Evolutionary conservation across 2,329 filamentous ascomycete genomes (phyloP), one percentile per base, ranked within the genome.

Genomic region (Monosporascus ibericus): DNA sequence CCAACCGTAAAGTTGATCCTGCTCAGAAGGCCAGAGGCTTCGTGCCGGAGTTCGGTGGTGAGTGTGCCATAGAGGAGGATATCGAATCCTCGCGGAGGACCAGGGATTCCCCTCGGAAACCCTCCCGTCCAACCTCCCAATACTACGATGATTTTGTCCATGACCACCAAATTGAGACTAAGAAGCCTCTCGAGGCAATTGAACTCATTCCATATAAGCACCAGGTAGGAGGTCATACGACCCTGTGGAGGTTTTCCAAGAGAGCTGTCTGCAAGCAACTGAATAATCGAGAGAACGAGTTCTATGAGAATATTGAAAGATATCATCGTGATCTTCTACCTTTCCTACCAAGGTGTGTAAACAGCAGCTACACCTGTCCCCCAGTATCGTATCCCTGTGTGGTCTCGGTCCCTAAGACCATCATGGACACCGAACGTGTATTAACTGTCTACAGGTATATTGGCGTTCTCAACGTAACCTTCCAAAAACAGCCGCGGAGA

Each of bases 221-320:
- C 71, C 94, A 99, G 71, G 94, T 99, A 51, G 94, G 94, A 53
- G 94, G 94, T 1, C 94, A 99, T 69, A 96, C 91, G 6, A 96
- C 92, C 0, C 81, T 99, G 37, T 99, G 95, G 81, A 87, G 92
- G 42, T 97, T 99, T 67, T 97, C 94, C 18, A 86, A 90, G 60
- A 84, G 92, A 63, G 94, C 94, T 52, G 92, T 99, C 11, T 99
- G 94, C 78, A 99, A 99, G 72, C 91, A 96, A 72, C 81, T 99
- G 65, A 99, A 96, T 70, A 99, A 96, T 68, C 83, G 92, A 64
- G 94, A 99, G 68, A 99, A 99, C 70, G 90, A 96, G 72, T 99
- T 99, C 68, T 99, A 99, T 70, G 94, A 99, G 72, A 94, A 87
- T 51, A 90, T 97, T 63, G 94, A 99, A 74, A 85, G 84, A 64